Evolutionary conservation across 1,284 basidiomycete species (phyloP).

Genomic region (Ustilago xerochloae): DNA sequence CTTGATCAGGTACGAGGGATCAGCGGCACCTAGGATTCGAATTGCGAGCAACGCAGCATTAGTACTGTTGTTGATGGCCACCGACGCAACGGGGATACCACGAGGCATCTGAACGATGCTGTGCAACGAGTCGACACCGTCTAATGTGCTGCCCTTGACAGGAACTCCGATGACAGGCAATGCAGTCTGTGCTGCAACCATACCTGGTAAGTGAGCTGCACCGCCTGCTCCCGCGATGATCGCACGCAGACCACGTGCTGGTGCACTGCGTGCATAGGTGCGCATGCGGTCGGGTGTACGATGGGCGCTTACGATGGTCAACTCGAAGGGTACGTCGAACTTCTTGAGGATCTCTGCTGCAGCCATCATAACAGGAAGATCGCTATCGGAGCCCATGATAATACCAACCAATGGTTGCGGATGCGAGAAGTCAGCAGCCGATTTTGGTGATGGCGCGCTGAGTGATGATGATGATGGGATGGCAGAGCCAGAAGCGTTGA

Average conservation of each 20-base stretch:
- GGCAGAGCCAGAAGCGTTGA: conserved; percentile 14
- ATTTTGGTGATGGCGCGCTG: conserved; percentile 68
- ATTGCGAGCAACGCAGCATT: conserved; percentile 94
- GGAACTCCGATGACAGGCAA: conserved; percentile 96
- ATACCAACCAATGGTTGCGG: conserved; percentile 85
- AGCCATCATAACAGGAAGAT: conserved; percentile 90
- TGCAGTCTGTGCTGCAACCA: conserved; percentile 94
- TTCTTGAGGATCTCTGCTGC: conserved; percentile 85
- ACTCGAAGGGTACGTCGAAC: conserved; percentile 88
- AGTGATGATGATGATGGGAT: conserved; percentile 4
- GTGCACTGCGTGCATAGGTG: conserved; percentile 82
- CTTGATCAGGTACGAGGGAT: conserved; percentile 75
- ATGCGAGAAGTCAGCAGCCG: conserved; percentile 69
- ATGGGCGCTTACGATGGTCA: conserved; percentile 96
- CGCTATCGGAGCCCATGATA: conserved; percentile 99
- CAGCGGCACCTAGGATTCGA: conserved; percentile 80
- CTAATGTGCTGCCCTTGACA: conserved; percentile 91
- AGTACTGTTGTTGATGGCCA: conserved; percentile 94
- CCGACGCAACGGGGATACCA: conserved; percentile 95
- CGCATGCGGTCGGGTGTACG: conserved; percentile 90
- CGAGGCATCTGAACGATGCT: conserved; percentile 99
- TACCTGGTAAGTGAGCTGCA: conserved; percentile 95
- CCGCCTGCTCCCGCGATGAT: conserved; percentile 97
- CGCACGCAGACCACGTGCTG: conserved; percentile 78
- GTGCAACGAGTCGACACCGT: conserved; percentile 94